Evolutionary conservation across 1,284 basidiomycete genomes (phyloP), one percentile per base, ranked within the genome.

Genomic region (Leccinum brunneo-olivaceum): DNA sequence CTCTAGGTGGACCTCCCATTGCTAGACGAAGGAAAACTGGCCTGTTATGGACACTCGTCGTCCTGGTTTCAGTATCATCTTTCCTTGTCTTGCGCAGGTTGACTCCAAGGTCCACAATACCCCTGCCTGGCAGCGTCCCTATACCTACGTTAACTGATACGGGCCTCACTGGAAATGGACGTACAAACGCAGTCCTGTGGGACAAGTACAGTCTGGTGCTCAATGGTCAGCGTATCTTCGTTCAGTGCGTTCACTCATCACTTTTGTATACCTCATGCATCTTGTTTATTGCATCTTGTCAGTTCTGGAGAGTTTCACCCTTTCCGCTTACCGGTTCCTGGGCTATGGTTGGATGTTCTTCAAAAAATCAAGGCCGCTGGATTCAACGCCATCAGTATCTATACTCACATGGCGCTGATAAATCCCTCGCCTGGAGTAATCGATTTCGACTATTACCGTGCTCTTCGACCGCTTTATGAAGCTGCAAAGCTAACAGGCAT

Each of bases 281-380:
- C 16, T 8, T 43, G 19, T 36, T 59, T 4, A 51, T 37, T 34
- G 8, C 1, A 30, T 4, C 14, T 35, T 24, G 10, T 21, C 20
- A 75, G 73, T 47, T 73, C 73, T 1, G 86, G 86, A 33, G 89
- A 91, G 61, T 89, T 91, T 58, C 88, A 91, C 55, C 79, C 88
- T 0, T 92, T 84, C 66, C 76, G 89, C 16, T 67, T 90, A 2
- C 89, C 89, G 2, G 81, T 89, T 1, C 84, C 84, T 1, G 76
- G 76, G 4, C 62, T 91, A 43, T 92, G 88, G 88, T 71, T 78
- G 12, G 88, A 92, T 55, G 81, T 90, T 42, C 73, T 91, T 35
- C 79, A 91, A 53, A 91, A 88, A 60, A 68, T 80, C 52, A 85
- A 86, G 53, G 88, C 86, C 1, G 80, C 84, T 0, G 89, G 88